A percentile compares a stretch with the other conserved stretches of the same genome.
Evolutionary conservation across 257 asterid genomes (phyloP).

Genomic region (Paulownia fortunei): DNA sequence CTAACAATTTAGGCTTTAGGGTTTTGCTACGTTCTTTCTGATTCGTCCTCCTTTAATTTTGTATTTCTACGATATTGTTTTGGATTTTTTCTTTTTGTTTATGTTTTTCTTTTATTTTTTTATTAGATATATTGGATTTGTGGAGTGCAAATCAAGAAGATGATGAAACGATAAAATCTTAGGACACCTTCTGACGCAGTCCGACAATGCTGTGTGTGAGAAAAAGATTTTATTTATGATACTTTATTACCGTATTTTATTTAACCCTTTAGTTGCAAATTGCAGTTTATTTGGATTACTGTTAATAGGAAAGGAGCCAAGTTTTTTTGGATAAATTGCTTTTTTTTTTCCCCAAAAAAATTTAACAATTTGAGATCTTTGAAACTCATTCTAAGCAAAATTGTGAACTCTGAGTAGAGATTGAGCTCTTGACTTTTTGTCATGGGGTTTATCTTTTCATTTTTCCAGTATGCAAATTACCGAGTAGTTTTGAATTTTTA

Average conservation of each 20-base stretch:
- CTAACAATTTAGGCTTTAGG: conserved; percentile 3
- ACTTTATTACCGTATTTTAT: not conserved
- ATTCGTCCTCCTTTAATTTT: conserved; percentile 21
- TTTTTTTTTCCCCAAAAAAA: too few species aligned
- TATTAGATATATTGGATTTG: not conserved
- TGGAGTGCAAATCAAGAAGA: not conserved
- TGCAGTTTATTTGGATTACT: too few species aligned
- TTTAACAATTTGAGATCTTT: too few species aligned
- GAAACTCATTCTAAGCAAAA: too few species aligned
- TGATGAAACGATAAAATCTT: conserved; percentile 39
- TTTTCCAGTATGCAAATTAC: too few species aligned
- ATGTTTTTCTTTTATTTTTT: not conserved
- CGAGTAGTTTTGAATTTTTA: too few species aligned
- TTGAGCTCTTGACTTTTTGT: too few species aligned
- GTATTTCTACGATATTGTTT: not conserved
- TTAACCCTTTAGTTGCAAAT: not conserved
- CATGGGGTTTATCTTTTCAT: too few species aligned
- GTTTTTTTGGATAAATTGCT: too few species aligned
- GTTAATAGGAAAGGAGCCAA: too few species aligned
- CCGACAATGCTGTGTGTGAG: conserved; percentile 45
- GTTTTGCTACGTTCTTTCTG: conserved; percentile 59
- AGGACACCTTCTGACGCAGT: conserved; percentile 49
- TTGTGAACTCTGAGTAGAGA: too few species aligned
- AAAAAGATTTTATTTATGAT: conserved; percentile 32
- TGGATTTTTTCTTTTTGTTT: not conserved